These are phyloP conservation scores for Penicillium sp. DNA, from an alignment of 2,329 filamentous ascomycete species.

Conservation along the genomic window DNA sequence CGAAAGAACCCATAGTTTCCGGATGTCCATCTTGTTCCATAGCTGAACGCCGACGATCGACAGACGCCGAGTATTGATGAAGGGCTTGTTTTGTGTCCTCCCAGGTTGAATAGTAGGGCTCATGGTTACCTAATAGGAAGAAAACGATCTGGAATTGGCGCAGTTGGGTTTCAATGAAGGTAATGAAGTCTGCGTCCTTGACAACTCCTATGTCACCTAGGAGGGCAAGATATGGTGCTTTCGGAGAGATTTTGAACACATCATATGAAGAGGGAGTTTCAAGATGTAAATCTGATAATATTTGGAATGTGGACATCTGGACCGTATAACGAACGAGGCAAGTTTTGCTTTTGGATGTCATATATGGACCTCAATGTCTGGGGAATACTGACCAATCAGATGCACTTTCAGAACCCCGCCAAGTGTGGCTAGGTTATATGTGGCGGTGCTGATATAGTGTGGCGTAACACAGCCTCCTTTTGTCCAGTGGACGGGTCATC, in stretches of 20 bases:
- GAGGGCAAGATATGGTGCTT: conserved; percentile 53
- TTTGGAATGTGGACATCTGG: conserved; percentile 36
- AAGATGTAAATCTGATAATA: conserved; percentile 60
- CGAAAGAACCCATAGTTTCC: conserved; percentile 33
- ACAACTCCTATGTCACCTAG: conserved; percentile 57
- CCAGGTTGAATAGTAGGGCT: conserved; percentile 47
- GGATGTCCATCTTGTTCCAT: not conserved
- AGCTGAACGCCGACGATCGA: conserved; percentile 14
- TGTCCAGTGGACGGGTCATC: not conserved
- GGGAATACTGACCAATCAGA: not conserved
- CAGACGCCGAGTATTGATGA: conserved; percentile 23
- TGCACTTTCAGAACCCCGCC: not conserved
- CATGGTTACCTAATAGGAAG: conserved; percentile 57
- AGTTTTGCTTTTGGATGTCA: not conserved
- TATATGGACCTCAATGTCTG: not conserved
- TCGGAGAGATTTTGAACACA: conserved; percentile 48
- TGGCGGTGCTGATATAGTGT: conserved; percentile 27
- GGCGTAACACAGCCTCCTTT: conserved; percentile 22
- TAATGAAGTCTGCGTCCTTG: conserved; percentile 45
- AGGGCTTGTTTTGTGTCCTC: conserved; percentile 21
- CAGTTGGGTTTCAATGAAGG: conserved; percentile 52
- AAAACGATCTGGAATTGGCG: conserved; percentile 51
- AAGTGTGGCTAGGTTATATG: conserved; percentile 8
- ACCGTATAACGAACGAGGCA: not conserved
- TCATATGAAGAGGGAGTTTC: conserved; percentile 53